A percentile compares a stretch with the other conserved stretches of the same genome.
Conservation (phyloP, 495 filamentous ascomycete species). For the Hyphodiscus hymeniophilus region DNA sequence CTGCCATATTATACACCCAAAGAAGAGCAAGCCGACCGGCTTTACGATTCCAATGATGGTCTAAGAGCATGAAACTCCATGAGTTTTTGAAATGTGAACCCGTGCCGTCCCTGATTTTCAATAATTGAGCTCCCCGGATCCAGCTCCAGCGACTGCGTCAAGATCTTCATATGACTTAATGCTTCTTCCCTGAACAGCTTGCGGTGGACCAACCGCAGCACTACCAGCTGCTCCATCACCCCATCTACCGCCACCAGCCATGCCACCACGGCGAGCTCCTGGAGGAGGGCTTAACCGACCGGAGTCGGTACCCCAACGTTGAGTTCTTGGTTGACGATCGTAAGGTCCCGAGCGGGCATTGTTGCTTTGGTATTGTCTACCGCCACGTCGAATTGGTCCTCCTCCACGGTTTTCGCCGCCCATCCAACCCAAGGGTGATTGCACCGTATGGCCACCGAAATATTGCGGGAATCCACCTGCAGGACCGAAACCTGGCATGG, state of each 20-base stretch:
- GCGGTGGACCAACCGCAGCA: conserved; percentile 68
- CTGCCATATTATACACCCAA: background rate
- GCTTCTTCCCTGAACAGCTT: conserved; percentile 82
- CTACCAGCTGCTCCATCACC: conserved; percentile 53
- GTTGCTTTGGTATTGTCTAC: conserved; percentile 18
- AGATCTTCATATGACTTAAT: conserved; percentile 96
- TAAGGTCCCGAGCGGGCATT: conserved; percentile 21
- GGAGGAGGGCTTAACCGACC: conserved; percentile 23
- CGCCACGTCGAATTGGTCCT: conserved; percentile 38
- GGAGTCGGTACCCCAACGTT: conserved; percentile 23
- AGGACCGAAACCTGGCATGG: conserved; percentile 41
- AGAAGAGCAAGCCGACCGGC: too few species aligned
- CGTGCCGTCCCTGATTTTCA: conserved; percentile 17
- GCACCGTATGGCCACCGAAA: conserved; percentile 44
- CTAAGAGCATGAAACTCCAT: too few species aligned
- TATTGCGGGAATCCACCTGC: conserved; percentile 38
- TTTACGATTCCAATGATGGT: too few species aligned
- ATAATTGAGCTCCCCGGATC: conserved; percentile 56
- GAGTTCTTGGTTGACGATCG: conserved; percentile 25
- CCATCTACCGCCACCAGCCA: conserved; percentile 47
- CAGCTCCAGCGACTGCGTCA: conserved; percentile 61
- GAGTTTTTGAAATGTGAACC: background rate
- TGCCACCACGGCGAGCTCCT: conserved; percentile 30
- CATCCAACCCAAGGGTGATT: conserved; percentile 36
- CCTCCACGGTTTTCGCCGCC: conserved; percentile 24